Percentiles rank a stretch among this genome's conserved stretches.
phyloP scores from a whole-genome alignment of 257 asterid genomes.

The Solanum bukasovii region DNA sequence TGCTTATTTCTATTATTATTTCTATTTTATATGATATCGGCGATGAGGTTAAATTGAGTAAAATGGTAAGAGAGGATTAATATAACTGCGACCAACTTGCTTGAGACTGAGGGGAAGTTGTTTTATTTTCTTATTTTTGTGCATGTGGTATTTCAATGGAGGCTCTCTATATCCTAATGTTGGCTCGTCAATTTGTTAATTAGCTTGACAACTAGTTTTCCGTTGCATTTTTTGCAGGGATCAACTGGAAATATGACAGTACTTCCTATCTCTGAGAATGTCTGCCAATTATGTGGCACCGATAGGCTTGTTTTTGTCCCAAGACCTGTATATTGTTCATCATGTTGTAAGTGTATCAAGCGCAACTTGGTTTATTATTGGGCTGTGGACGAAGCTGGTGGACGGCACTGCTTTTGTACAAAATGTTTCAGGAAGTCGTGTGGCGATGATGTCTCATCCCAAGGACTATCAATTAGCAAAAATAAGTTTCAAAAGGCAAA shows the following conservation, averaged over 20 bases:
- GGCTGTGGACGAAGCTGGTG: slow-evolving; percentile 21
- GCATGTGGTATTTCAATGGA: not conserved
- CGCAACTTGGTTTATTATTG: slow-evolving; percentile 27
- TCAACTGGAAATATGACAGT: slow-evolving; percentile 1
- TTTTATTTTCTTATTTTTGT: not conserved
- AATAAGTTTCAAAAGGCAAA: slow-evolving; percentile 28
- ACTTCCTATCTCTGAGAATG: slow-evolving; percentile 16
- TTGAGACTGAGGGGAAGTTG: not conserved
- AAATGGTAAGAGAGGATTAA: not conserved
- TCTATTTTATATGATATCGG: not conserved
- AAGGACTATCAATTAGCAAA: slow-evolving; percentile 40
- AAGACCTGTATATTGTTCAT: slow-evolving; percentile 35
- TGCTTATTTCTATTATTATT: not conserved
- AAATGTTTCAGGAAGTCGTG: slow-evolving; percentile 33
- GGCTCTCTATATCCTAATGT: not conserved
- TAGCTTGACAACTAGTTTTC: not conserved
- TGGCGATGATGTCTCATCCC: slow-evolving; percentile 30
- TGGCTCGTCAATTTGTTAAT: not conserved
- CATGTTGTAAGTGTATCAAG: slow-evolving; percentile 36
- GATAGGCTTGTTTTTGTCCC: slow-evolving; percentile 28
- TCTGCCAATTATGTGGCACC: slow-evolving; percentile 47
- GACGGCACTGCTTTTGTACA: slow-evolving; percentile 32
- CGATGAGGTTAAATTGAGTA: not conserved
- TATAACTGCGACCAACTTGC: not conserved
- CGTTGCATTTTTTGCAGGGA: slow-evolving; percentile 8